phyloP scores from a whole-genome alignment of 805 yeast genomes.

The Ogataea saltuana region DNA sequence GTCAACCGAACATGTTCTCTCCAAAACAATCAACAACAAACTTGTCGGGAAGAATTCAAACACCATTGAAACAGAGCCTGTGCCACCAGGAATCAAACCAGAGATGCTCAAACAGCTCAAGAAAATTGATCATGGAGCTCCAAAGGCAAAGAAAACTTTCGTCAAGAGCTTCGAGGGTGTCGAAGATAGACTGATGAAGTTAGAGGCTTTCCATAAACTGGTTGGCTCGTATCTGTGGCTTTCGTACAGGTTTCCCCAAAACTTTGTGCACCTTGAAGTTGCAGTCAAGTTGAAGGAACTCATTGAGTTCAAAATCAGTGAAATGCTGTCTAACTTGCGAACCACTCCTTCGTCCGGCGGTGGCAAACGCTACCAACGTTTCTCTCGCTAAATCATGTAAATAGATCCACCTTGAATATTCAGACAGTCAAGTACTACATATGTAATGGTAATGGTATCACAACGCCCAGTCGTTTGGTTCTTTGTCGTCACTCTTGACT shows the following conservation, averaged over 20 bases:
- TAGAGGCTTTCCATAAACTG: slow-evolving; percentile 69
- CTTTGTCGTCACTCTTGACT: slow-evolving; percentile 40
- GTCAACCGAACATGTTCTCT: slow-evolving; percentile 18
- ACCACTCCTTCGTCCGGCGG: slow-evolving; percentile 3
- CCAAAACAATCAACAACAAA: slow-evolving; percentile 11
- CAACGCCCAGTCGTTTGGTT: slow-evolving; percentile 51
- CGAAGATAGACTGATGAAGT: slow-evolving; percentile 34
- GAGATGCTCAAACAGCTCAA: slow-evolving; percentile 16
- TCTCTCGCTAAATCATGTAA: background rate
- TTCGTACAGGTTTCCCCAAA: slow-evolving; percentile 80
- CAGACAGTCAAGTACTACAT: no score
- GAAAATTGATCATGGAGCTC: slow-evolving; percentile 18
- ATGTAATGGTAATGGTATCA: no score
- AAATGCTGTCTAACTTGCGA: slow-evolving; percentile 42
- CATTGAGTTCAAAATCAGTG: slow-evolving; percentile 62
- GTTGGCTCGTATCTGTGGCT: slow-evolving; percentile 80
- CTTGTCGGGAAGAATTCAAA: slow-evolving; percentile 14
- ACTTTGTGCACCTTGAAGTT: slow-evolving; percentile 73
- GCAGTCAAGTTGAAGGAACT: slow-evolving; percentile 69
- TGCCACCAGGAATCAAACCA: slow-evolving; percentile 27
- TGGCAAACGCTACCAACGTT: background rate
- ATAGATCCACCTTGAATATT: background rate
- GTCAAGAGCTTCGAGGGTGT: slow-evolving; percentile 28
- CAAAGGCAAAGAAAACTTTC: slow-evolving; percentile 18
- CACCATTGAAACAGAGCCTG: slow-evolving; percentile 30